Evolutionary conservation across 2,329 filamentous ascomycete species (phyloP).

Genomic region (Colletotrichum australisinense): DNA sequence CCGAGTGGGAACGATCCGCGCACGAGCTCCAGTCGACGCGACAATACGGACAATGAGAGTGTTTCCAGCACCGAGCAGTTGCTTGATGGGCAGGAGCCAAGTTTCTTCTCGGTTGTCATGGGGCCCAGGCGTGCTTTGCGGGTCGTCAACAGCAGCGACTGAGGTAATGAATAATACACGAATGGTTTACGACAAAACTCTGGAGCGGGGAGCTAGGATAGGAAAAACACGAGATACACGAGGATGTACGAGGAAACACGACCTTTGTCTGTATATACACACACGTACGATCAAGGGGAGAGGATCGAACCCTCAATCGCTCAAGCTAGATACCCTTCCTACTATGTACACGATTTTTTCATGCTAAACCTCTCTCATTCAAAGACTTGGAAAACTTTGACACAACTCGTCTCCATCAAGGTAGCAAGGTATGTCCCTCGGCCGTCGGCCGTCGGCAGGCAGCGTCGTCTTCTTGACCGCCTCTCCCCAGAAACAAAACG

Average conservation of each 20-base stretch:
- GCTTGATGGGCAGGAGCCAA: conserved; percentile 72
- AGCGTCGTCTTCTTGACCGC: neutral
- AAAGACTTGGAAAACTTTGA: neutral
- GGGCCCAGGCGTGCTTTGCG: conserved; percentile 75
- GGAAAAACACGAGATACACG: neutral
- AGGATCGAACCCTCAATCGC: conserved; percentile 15
- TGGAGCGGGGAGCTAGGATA: neutral
- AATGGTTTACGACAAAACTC: neutral
- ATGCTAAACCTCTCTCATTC: neutral
- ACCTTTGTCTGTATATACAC: conserved; percentile 3
- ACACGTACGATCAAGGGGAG: neutral
- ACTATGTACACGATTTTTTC: conserved; percentile 9
- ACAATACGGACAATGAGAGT: conserved; percentile 42
- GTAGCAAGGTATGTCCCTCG: neutral
- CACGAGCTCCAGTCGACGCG: conserved; percentile 36
- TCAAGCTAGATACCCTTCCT: conserved; percentile 29
- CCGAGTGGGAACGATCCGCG: conserved; percentile 33
- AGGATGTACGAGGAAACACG: conserved; percentile 15
- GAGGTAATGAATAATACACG: neutral
- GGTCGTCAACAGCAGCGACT: conserved; percentile 69
- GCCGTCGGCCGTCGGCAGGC: neutral
- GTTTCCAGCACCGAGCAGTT: conserved; percentile 64
- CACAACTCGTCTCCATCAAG: neutral
- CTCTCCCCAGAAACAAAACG: neutral
- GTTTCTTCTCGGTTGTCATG: conserved; percentile 76